A percentile compares a stretch with the other conserved stretches of the same genome.
phyloP scores from a whole-genome alignment of 371 early-diverging fungal genomes.

The Zancudomyces culisetae region DNA sequence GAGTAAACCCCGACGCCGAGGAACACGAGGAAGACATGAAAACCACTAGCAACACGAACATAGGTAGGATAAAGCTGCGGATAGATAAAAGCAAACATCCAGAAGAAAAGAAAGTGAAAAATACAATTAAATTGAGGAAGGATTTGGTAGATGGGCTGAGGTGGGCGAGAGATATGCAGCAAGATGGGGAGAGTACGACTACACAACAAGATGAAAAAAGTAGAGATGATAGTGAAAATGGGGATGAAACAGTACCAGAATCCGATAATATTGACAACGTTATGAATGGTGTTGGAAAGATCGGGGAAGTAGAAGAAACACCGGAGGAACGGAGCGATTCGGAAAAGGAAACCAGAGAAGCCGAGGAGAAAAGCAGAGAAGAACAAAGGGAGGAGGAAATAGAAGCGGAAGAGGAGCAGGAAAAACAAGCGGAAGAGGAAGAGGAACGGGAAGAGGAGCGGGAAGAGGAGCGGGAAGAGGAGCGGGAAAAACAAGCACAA shows the following conservation, averaged over 20 bases:
- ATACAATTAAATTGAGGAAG: neutral
- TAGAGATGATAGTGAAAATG: neutral
- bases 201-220: neutral
- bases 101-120: neutral
- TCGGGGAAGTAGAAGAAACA: too few relatives aligned
- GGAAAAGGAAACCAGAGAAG: neutral
- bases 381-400: neutral
- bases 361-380: neutral
- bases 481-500: neutral
- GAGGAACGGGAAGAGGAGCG: neutral
- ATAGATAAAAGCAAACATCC: too few relatives aligned
- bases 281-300: too few relatives aligned
- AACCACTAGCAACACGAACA: too few relatives aligned
- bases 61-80: too few relatives aligned
- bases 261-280: too few relatives aligned
- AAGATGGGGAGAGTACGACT: neutral
- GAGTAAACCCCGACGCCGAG: too few relatives aligned
- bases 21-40: too few relatives aligned
- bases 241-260: neutral
- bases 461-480: neutral
- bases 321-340: too few relatives aligned
- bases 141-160: neutral
- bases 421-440: neutral
- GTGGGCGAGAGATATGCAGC: neutral
- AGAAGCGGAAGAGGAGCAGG: neutral